Base-by-base conservation (phyloP, 1,139 yeast species). In the Geotrichum armillariae region DNA sequence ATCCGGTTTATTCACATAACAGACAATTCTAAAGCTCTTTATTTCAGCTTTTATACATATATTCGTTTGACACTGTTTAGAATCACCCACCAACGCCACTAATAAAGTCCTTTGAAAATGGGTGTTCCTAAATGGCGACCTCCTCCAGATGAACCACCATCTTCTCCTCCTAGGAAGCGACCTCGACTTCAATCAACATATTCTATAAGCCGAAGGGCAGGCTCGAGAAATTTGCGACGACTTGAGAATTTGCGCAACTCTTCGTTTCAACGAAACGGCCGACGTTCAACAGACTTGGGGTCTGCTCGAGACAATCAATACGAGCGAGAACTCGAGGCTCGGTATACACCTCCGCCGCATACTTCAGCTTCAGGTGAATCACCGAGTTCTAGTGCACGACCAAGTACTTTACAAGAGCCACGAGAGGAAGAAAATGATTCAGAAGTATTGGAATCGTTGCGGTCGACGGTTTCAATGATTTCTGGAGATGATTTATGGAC, bases 51-150 rank as follows among this genome's bases (percentile, higher is more conserved):
- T n/a, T n/a, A n/a, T n/a, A n/a, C n/a, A n/a, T n/a, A n/a, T n/a
- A n/a, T n/a, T n/a, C n/a, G n/a, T n/a, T n/a, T n/a, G n/a, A n/a
- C n/a, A n/a, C n/a, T n/a, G n/a, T n/a, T n/a, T n/a, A n/a, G n/a
- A n/a, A n/a, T n/a, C n/a, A n/a, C 29, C 11, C 11, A 11, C 29
- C 29, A 25, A 25, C 29, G 29, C 29, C 29, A 25, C 29, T 25
- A 25, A 11, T 25, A 7, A 7, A 7, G 7, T 25, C 29, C 11
- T 11, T 25, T 25, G 9, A 11, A 7, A 25, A 41, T 41, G 45
- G 45, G 45, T 14, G 45, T 41, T 21, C 45, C 45, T 6, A 41
- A 41, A 41, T 41, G 45, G 45, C 34, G 37, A n/a, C 36, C 38
- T n/a, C 45, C 37, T 20, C 25, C 31, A 18, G 32, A n/a, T 7